Percentiles rank a stretch among this genome's conserved stretches.
Evolutionary conservation across 495 filamentous ascomycete genomes (phyloP).

Genomic region (Margaritispora aquatica): DNA sequence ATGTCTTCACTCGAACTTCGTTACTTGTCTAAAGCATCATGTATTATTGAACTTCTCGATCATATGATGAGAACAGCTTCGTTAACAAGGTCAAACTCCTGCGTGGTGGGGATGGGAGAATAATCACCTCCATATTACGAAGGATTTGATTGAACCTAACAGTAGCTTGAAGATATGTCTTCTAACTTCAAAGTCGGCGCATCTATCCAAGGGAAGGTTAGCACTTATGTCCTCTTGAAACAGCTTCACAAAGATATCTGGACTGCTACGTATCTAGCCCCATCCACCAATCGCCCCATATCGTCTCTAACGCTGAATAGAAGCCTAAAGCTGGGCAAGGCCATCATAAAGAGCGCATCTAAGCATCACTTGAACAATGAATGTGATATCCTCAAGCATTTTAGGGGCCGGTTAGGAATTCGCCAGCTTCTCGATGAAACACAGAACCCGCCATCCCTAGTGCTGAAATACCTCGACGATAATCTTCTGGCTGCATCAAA

Average conservation of each 20-base stretch:
- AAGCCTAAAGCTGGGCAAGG: slow-evolving; percentile 14
- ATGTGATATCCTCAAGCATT: slow-evolving; percentile 34
- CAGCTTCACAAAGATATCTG: slow-evolving; percentile 26
- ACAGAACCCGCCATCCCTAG: slow-evolving; percentile 33
- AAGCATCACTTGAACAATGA: slow-evolving; percentile 37
- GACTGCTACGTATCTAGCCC: slow-evolving; percentile 30
- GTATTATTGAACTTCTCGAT: too few relatives aligned
- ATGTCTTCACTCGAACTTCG: too few relatives aligned
- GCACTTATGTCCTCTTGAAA: not conserved
- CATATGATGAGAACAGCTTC: too few relatives aligned
- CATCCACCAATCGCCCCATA: slow-evolving; percentile 11
- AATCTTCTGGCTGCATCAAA: slow-evolving; percentile 20
- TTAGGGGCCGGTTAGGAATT: slow-evolving; percentile 32
- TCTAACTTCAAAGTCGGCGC: slow-evolving; percentile 15
- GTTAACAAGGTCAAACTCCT: too few relatives aligned
- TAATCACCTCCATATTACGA: too few relatives aligned
- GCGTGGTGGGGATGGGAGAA: too few relatives aligned
- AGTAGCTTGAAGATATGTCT: not conserved
- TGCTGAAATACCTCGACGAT: slow-evolving; percentile 35
- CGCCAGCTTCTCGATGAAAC: slow-evolving; percentile 35
- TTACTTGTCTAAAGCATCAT: too few relatives aligned
- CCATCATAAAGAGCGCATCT: slow-evolving; percentile 33
- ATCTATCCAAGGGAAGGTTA: slow-evolving; percentile 14
- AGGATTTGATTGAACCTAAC: not conserved
- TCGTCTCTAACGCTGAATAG: slow-evolving; percentile 16